phyloP scores from a whole-genome alignment of 108 stramenopile genomes.

The Fragilaria crotonensis region DNA sequence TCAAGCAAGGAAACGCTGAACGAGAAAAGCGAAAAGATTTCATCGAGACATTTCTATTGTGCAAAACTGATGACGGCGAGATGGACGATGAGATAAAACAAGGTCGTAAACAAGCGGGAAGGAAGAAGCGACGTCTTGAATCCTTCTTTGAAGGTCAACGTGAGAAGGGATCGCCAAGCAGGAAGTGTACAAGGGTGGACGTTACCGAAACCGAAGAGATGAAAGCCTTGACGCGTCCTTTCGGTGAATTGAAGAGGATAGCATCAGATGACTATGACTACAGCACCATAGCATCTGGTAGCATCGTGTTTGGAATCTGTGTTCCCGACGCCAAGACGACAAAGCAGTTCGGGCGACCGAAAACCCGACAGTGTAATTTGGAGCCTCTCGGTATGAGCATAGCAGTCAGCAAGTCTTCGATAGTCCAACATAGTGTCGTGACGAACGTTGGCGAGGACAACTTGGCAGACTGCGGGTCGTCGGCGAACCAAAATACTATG shows the following conservation, averaged over 20 bases:
- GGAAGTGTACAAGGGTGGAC: not conserved
- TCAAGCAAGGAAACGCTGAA: constrained; percentile 47
- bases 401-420: not conserved
- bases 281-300: not conserved
- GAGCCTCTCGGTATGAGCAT: not conserved
- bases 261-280: not conserved
- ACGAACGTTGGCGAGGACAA: too few species aligned
- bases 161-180: not conserved
- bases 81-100: not conserved
- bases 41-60: constrained; percentile 11
- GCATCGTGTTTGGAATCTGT: not conserved
- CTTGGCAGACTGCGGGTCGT: too few species aligned
- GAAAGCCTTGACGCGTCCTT: not conserved
- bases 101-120: not conserved
- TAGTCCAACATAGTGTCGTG: too few species aligned
- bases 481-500: too few species aligned
- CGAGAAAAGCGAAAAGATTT: constrained; percentile 45
- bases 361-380: not conserved
- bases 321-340: not conserved
- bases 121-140: not conserved
- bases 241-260: not conserved
- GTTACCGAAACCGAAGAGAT: not conserved
- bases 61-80: not conserved
- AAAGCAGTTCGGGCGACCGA: not conserved
- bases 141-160: not conserved